Evolutionary conservation across 345 rosid genomes (phyloP).

Genomic region (Salix dunnii): DNA sequence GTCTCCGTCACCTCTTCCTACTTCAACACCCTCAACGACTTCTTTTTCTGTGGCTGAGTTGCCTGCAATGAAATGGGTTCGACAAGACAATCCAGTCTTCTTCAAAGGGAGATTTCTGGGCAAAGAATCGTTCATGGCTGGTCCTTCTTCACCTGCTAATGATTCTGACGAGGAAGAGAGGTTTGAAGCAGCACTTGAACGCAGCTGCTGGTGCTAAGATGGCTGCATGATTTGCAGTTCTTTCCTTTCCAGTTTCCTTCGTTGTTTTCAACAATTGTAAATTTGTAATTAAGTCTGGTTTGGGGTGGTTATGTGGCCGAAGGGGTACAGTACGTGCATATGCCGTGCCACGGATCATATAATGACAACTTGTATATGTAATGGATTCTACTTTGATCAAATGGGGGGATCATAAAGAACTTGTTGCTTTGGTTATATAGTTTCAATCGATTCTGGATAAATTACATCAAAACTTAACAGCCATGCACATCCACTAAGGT

Average conservation of each 20-base stretch:
- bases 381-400: not conserved
- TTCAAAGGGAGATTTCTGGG: slow-evolving; percentile 6
- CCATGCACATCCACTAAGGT: not conserved
- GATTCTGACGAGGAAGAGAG: slow-evolving; percentile 36
- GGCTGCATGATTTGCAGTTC: not conserved
- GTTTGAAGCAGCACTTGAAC: slow-evolving; percentile 44
- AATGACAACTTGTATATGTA: not conserved
- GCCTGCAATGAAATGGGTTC: slow-evolving; percentile 21
- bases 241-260: not conserved
- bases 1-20: slow-evolving; percentile 9
- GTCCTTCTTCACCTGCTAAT: slow-evolving; percentile 10
- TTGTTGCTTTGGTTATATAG: not conserved
- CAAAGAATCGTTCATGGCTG: slow-evolving; percentile 1
- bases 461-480: not conserved
- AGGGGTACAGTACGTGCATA: not conserved
- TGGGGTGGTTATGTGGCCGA: not conserved
- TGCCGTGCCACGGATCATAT: not conserved
- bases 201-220: slow-evolving; percentile 33
- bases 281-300: not conserved
- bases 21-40: not conserved
- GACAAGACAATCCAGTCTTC: not conserved
- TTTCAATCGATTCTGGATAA: not conserved
- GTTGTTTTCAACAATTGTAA: not conserved
- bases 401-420: not conserved
- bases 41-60: slow-evolving; percentile 10